Evolutionary conservation across 495 filamentous ascomycete species (phyloP), one percentile per base, ranked within the genome.

Genomic region (Talaromyces ruber): DNA sequence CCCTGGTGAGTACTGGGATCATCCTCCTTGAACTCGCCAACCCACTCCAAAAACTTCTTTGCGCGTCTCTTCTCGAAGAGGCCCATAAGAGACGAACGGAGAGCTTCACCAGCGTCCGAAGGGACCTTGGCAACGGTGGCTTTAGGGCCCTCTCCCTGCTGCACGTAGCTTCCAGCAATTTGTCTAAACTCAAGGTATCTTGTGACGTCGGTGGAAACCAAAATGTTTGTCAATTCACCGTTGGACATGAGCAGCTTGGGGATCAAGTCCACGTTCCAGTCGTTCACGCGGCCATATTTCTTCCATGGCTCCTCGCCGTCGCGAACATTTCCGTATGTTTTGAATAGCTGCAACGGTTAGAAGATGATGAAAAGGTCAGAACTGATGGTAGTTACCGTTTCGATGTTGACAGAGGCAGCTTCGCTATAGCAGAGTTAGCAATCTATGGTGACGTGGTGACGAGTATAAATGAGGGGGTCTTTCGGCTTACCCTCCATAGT

Each of bases 201-300:
- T 63, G 94, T 98, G 61, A 98, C 94, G 70, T 97, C 92, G 71
- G 94, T 98, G 32, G 91, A 95, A 56, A 96, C 91, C 67, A 97
- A 82, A 73, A 97, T 97, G 75, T 97, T 98, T 64, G 94, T 99
- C 72, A 99, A 82, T 79, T 99, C 92, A 71, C 94, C 94, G 68
- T 96, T 96, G 21, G 94, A 90, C 92, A 99, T 98, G 71, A 99
- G 81, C 58, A 99, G 84, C 82, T 99, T 99, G 63, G 94, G 93
- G 52, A 98, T 92, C 65, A 99, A 82, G 70, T 98, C 95, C 75
- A 99, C 93, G 79, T 97, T 98, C 94, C 94, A 99, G 83, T 99
- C 94, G 80, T 99, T 97, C 74, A 88, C 79, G 61, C 95, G 84
- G 66, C 93, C 89, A 76, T 97, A 95, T 76, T 97, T 90, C 83